Evolutionary conservation across 768 basidiomycete genomes (phyloP).

Genomic region (Amanita exitialis): DNA sequence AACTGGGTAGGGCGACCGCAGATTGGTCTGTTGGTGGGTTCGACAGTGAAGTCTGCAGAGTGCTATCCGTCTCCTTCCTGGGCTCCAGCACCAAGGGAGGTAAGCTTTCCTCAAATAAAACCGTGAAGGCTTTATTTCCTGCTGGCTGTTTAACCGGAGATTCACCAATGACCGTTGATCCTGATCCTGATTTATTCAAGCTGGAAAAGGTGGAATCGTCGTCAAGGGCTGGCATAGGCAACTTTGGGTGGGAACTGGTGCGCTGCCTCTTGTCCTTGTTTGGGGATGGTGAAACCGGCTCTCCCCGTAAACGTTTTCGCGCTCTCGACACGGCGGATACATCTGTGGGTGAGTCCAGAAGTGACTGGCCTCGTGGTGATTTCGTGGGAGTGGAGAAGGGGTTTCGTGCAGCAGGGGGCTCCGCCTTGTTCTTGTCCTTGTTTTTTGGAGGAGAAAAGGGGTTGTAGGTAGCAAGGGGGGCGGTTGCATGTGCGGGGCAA

Average conservation of each 20-base stretch:
- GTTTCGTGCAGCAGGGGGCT: constrained; percentile 10
- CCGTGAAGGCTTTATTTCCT: constrained; percentile 52
- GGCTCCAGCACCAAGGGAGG: constrained; percentile 7
- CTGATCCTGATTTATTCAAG: constrained; percentile 16
- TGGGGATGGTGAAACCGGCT: constrained; percentile 77
- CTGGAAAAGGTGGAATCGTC: constrained; percentile 26
- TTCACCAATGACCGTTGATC: constrained; percentile 52
- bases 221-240: constrained; percentile 25
- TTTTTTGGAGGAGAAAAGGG: constrained; percentile 76
- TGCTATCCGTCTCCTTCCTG: background rate
- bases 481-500: constrained; percentile 41
- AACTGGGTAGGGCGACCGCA: background rate
- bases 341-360: background rate
- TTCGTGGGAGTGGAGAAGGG: constrained; percentile 1
- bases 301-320: constrained; percentile 73
- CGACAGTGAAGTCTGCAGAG: background rate
- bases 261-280: constrained; percentile 68
- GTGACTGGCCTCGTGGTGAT: background rate
- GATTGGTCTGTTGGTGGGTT: background rate
- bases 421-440: constrained; percentile 32
- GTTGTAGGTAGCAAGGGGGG: constrained; percentile 50
- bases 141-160: constrained; percentile 58
- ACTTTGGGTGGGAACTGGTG: constrained; percentile 27
- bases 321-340: constrained; percentile 47
- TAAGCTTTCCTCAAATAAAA: constrained; percentile 47